A percentile compares a stretch with the other conserved stretches of the same genome.
These are phyloP conservation scores for Pseudonitzschia delicatissima DNA, from an alignment of 108 stramenopile species.

Conservation along the genomic window DNA sequence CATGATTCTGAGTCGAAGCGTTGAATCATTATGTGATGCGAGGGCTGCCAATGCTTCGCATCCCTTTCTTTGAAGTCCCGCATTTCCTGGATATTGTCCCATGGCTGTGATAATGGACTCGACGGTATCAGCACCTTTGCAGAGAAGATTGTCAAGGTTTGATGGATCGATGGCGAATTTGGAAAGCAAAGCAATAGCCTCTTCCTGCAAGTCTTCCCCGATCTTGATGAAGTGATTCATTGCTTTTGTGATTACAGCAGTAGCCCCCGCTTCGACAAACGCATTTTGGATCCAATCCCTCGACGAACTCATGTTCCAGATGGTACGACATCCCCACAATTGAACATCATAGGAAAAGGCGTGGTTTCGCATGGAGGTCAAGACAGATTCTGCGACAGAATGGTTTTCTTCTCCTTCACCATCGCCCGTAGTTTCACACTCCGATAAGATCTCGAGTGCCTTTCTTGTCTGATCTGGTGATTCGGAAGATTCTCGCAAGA, in stretches of 20 bases:
- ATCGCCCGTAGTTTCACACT: background rate
- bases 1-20: conserved; percentile 4
- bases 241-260: conserved; percentile 41
- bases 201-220: conserved; percentile 47
- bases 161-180: conserved; percentile 49
- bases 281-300: conserved; percentile 41
- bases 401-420: background rate
- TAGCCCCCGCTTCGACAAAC: conserved; percentile 45
- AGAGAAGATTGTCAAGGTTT: conserved; percentile 28
- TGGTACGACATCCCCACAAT: conserved; percentile 47
- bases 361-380: background rate
- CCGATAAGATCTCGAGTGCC: background rate
- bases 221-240: conserved; percentile 49
- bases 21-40: conserved; percentile 34
- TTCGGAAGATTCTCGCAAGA: background rate
- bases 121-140: conserved; percentile 29
- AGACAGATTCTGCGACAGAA: background rate
- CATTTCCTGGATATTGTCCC: conserved; percentile 48
- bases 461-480: background rate
- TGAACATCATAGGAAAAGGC: conserved; percentile 30
- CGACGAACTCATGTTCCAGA: conserved; percentile 50
- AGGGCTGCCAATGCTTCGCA: conserved; percentile 61
- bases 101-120: conserved; percentile 49
- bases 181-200: conserved; percentile 55
- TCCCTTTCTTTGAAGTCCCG: conserved; percentile 56